These are phyloP conservation scores for Pichia sp. DNA, from an alignment of 1,139 yeast genomes.

Conservation along the genomic window DNA sequence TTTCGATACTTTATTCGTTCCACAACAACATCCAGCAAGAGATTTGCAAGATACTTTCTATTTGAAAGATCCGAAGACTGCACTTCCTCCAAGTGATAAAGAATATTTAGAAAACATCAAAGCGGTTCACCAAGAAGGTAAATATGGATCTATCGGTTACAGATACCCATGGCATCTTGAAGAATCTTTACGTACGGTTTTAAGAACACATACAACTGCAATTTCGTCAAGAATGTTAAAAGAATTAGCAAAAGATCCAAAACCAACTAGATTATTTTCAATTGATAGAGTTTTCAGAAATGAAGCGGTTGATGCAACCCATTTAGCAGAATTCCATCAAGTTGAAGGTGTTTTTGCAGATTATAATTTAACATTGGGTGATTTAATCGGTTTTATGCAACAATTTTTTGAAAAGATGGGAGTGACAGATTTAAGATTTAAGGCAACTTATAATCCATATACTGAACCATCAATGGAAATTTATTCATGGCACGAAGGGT, in stretches of 20 bases:
- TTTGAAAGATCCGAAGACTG: constrained; percentile 81
- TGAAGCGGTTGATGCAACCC: constrained; percentile 99
- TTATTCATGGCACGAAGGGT: constrained; percentile 92
- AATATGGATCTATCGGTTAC: constrained; percentile 93
- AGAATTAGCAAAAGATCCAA: constrained; percentile 80
- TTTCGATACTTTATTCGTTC: constrained; percentile 91
- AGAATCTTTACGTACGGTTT: constrained; percentile 84
- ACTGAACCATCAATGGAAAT: constrained; percentile 99
- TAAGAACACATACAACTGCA: constrained; percentile 97
- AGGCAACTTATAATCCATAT: constrained; percentile 98
- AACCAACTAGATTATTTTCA: constrained; percentile 86
- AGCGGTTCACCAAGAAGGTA: constrained; percentile 83
- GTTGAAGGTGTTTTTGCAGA: constrained; percentile 99
- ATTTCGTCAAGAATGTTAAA: constrained; percentile 85
- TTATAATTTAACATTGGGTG: constrained; percentile 89
- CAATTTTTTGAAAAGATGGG: constrained; percentile 97
- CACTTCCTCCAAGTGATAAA: constrained; percentile 76
- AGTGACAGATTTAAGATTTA: constrained; percentile 87
- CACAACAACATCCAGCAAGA: constrained; percentile 99
- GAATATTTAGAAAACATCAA: constrained; percentile 71
- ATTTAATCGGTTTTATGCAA: constrained; percentile 97
- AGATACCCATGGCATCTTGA: constrained; percentile 95
- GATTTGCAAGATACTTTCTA: constrained; percentile 97
- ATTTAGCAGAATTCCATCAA: constrained; percentile 98
- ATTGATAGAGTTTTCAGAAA: constrained; percentile 98